Conservation (phyloP, 495 filamentous ascomycete genomes). For the Penicillium simplicissimum region DNA sequence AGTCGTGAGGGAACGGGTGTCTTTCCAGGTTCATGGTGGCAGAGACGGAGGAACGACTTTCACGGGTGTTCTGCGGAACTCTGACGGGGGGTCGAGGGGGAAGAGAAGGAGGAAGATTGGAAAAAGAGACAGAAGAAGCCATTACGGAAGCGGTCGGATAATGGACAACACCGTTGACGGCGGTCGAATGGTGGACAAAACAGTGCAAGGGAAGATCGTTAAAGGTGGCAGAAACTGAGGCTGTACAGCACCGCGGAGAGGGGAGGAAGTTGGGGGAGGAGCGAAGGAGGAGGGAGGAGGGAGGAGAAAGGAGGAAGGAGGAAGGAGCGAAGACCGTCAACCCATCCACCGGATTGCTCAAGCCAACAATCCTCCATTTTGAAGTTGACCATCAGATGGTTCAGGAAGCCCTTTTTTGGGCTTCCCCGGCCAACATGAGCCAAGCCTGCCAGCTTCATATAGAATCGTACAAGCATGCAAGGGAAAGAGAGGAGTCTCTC, state of each 20-base stretch:
- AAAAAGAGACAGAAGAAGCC: constrained; percentile 5
- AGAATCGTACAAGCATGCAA: background rate
- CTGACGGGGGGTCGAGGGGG: background rate
- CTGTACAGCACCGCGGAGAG: background rate
- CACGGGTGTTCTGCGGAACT: background rate
- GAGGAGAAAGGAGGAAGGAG: too few relatives aligned
- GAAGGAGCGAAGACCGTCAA: background rate
- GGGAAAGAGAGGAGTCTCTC: background rate
- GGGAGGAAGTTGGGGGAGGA: background rate
- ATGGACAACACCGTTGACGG: background rate
- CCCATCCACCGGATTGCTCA: background rate
- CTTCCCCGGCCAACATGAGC: background rate
- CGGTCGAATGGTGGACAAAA: background rate
- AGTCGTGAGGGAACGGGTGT: background rate
- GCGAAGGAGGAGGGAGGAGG: background rate
- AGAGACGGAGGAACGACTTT: background rate
- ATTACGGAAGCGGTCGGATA: background rate
- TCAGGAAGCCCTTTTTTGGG: background rate
- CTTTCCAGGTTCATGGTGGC: background rate
- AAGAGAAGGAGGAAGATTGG: background rate
- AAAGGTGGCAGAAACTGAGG: background rate
- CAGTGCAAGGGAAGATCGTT: background rate
- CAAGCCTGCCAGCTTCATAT: background rate
- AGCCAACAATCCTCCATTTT: background rate
- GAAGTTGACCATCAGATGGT: background rate